Conservation (phyloP, 306 rosid species). For the Lotus japonicus region DNA sequence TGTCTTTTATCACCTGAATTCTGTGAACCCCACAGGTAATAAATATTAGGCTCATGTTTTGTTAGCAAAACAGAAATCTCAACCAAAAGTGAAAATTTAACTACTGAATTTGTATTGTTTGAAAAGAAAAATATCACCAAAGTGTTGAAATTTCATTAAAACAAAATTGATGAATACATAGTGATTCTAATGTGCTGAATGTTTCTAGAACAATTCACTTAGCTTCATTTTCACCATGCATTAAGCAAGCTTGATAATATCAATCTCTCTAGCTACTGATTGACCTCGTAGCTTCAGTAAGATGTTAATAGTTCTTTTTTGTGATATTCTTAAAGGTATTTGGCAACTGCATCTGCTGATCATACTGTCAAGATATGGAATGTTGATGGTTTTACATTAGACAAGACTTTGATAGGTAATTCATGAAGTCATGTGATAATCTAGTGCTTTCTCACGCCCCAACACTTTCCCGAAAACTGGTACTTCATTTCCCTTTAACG, state of each 20-base stretch:
- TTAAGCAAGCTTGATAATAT: conserved; percentile 6
- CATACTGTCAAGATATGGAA: conserved; percentile 96
- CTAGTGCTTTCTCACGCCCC: background rate
- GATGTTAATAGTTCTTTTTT: conserved; percentile 13
- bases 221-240: background rate
- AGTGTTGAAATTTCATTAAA: background rate
- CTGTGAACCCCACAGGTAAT: conserved; percentile 91
- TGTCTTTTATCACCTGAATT: conserved; percentile 96
- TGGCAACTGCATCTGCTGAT: conserved; percentile 97
- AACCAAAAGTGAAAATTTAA: background rate
- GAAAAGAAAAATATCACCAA: background rate
- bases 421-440: conserved; percentile 12
- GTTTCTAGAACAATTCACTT: background rate
- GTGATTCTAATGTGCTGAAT: background rate
- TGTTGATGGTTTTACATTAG: conserved; percentile 92
- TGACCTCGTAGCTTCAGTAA: background rate
- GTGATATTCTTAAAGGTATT: conserved; percentile 49
- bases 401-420: conserved; percentile 83
- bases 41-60: conserved; percentile 7
- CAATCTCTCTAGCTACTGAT: background rate
- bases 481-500: background rate
- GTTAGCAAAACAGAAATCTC: background rate
- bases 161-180: background rate
- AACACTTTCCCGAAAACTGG: background rate
- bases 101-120: background rate